Percentiles rank a stretch among this genome's conserved stretches.
Conservation (phyloP, 1,284 basidiomycete genomes). For the Psilocybe mexicana region DNA sequence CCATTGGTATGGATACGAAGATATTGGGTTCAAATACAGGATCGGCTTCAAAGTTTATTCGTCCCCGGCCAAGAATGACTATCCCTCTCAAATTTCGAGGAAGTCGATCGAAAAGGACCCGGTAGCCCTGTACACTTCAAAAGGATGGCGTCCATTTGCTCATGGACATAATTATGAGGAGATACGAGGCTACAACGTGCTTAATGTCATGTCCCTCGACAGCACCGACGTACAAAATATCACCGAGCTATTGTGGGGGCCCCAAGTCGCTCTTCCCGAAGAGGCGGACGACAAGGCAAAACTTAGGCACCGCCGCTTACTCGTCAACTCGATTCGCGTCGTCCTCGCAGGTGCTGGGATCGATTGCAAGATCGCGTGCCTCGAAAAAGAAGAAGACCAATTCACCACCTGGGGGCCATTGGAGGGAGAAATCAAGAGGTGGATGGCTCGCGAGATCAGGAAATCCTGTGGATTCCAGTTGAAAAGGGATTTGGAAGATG, state of each 20-base stretch:
- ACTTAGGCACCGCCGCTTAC: not conserved
- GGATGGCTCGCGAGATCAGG: not conserved
- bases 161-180: not conserved
- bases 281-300: not conserved
- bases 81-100: not conserved
- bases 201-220: no score
- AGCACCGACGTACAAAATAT: not conserved
- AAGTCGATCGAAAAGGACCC: not conserved
- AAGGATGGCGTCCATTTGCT: constrained; percentile 14
- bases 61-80: not conserved
- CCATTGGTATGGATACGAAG: not conserved
- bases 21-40: not conserved
- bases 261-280: not conserved
- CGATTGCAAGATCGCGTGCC: not conserved
- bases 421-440: not conserved
- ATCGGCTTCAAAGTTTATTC: not conserved
- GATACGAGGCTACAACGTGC: not conserved
- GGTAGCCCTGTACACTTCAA: not conserved
- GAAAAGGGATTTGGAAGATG: not conserved
- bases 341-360: not conserved
- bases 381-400: not conserved
- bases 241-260: not conserved
- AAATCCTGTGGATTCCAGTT: not conserved
- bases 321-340: not conserved
- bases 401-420: not conserved